phyloP scores from a whole-genome alignment of 495 filamentous ascomycete genomes.

The Massariosphaeria phaeospora region DNA sequence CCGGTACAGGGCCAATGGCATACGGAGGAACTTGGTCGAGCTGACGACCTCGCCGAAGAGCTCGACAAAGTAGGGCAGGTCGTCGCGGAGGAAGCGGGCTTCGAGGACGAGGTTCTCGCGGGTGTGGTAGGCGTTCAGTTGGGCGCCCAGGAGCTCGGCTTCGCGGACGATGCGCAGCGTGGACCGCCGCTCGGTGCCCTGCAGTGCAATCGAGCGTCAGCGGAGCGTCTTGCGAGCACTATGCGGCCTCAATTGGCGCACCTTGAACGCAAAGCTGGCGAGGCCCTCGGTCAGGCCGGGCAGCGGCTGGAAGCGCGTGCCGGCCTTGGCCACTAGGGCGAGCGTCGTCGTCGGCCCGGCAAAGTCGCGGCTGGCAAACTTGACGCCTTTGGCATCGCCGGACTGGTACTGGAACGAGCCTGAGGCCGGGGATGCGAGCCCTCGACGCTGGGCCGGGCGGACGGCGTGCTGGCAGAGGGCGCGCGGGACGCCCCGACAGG shows the following conservation, averaged over 20 bases:
- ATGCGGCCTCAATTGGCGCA: conserved; percentile 42
- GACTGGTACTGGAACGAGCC: conserved; percentile 82
- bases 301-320: conserved; percentile 80
- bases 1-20: conserved; percentile 12
- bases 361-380: conserved; percentile 83
- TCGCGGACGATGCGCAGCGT: conserved; percentile 90
- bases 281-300: conserved; percentile 87
- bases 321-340: conserved; percentile 85
- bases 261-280: conserved; percentile 95
- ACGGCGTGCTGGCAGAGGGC: conserved; percentile 61
- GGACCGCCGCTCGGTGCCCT: conserved; percentile 83
- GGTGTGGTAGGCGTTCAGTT: conserved; percentile 78
- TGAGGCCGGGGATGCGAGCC: conserved; percentile 76
- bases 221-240: conserved; percentile 16
- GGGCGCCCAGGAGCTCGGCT: conserved; percentile 84
- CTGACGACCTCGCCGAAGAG: conserved; percentile 85
- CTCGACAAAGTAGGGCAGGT: conserved; percentile 97
- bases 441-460: conserved; percentile 58
- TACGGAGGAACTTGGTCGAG: conserved; percentile 65
- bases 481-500: conserved; percentile 72
- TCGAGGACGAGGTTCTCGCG: conserved; percentile 87
- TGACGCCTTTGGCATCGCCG: conserved; percentile 77
- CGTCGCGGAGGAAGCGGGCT: conserved; percentile 89
- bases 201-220: conserved; percentile 27
- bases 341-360: conserved; percentile 82